These are phyloP conservation scores for Uromyces viciae-fabae DNA, from an alignment of 1,284 basidiomycete species.

Conservation along the genomic window DNA sequence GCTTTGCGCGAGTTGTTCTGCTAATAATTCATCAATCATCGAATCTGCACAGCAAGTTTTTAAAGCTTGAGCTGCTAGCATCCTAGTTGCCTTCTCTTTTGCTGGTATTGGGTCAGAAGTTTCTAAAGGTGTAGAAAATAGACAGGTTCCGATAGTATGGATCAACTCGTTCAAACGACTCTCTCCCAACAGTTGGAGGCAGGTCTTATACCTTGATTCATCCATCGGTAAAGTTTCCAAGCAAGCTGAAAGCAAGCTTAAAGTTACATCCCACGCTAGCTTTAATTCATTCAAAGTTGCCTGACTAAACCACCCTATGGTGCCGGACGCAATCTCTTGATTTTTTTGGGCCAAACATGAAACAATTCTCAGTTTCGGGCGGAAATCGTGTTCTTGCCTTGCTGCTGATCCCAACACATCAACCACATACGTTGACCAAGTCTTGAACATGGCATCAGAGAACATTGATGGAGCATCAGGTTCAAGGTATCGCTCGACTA, in stretches of 20 bases:
- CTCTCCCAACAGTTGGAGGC: slow-evolving; percentile 8
- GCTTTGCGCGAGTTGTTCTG: not conserved
- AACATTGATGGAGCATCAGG: not conserved
- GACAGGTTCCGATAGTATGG: not conserved
- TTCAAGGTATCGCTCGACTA: not conserved
- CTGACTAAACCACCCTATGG: slow-evolving; percentile 4
- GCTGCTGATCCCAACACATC: not conserved
- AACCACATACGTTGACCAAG: slow-evolving; percentile 11
- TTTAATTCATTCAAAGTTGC: slow-evolving; percentile 3
- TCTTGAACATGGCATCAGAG: not conserved
- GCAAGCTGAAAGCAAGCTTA: slow-evolving; percentile 34
- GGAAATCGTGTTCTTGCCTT: not conserved
- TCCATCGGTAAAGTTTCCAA: slow-evolving; percentile 19
- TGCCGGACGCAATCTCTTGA: not conserved
- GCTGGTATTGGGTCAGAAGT: not conserved
- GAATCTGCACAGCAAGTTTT: slow-evolving; percentile 2
- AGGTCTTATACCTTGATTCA: not conserved
- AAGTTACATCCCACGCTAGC: slow-evolving; percentile 24
- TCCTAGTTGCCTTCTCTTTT: not conserved
- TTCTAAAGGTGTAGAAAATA: not conserved
- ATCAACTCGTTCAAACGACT: slow-evolving; percentile 16
- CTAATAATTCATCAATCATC: slow-evolving; percentile 14
- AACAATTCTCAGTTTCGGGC: slow-evolving; percentile 8
- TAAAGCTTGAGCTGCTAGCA: slow-evolving; percentile 13
- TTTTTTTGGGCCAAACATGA: slow-evolving; percentile 10